These are phyloP conservation scores for Takashimella tepidaria DNA, from an alignment of 1,284 basidiomycete genomes.

Conservation along the genomic window DNA sequence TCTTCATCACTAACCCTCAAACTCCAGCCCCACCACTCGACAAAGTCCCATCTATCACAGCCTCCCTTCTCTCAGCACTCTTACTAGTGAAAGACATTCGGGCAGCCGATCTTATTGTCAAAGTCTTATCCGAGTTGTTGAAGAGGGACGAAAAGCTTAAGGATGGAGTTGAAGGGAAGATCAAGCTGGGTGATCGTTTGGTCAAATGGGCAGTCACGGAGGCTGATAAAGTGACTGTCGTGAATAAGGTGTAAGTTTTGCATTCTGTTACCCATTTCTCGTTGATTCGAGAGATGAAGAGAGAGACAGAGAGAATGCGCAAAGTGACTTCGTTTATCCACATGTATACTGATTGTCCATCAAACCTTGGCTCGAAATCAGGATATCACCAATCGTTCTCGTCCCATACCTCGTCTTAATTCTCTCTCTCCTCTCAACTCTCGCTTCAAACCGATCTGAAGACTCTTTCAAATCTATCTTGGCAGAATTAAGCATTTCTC, in stretches of 20 bases:
- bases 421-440: slow-evolving; percentile 27
- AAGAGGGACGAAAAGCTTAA: slow-evolving; percentile 35
- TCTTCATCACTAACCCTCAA: neutral
- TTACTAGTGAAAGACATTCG: slow-evolving; percentile 20
- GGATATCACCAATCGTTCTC: slow-evolving; percentile 25
- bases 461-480: slow-evolving; percentile 26
- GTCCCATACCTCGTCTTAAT: slow-evolving; percentile 35
- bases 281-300: neutral
- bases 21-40: slow-evolving; percentile 25
- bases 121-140: slow-evolving; percentile 29
- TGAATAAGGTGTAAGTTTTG: neutral
- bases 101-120: slow-evolving; percentile 29
- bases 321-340: too few relatives aligned
- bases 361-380: too few relatives aligned
- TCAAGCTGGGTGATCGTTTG: slow-evolving; percentile 43
- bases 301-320: neutral
- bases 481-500: slow-evolving; percentile 29
- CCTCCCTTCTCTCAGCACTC: slow-evolving; percentile 22
- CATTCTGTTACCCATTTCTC: neutral
- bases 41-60: slow-evolving; percentile 22
- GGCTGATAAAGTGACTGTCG: slow-evolving; percentile 31
- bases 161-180: slow-evolving; percentile 18
- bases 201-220: slow-evolving; percentile 39
- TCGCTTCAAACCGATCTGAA: slow-evolving; percentile 21
- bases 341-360: too few relatives aligned